Percentiles rank a stretch among this genome's conserved stretches.
phyloP scores from a whole-genome alignment of 2,329 filamentous ascomycete genomes.

The Trichoderma sp. region DNA sequence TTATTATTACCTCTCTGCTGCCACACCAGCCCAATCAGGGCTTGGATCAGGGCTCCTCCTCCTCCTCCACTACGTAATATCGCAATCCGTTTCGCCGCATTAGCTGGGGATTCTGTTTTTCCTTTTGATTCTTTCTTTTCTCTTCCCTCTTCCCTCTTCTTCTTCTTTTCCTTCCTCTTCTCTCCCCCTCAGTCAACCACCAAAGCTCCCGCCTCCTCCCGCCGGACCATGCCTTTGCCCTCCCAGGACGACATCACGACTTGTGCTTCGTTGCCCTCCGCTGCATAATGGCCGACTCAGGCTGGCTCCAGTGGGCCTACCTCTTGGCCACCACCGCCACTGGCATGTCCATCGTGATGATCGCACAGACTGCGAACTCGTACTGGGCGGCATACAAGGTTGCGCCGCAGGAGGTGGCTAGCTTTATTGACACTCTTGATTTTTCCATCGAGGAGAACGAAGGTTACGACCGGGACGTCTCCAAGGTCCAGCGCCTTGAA shows the following conservation, averaged over 20 bases:
- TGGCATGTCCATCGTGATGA: constrained; percentile 53
- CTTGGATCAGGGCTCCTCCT: constrained; percentile 14
- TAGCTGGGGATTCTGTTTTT: background rate
- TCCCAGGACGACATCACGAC: constrained; percentile 20
- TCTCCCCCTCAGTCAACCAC: background rate
- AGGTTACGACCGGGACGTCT: constrained; percentile 59
- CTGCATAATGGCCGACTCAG: constrained; percentile 49
- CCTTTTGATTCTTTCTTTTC: background rate
- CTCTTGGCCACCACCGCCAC: constrained; percentile 58
- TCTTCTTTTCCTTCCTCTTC: no score
- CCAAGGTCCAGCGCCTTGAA: constrained; percentile 55
- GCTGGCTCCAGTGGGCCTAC: constrained; percentile 54
- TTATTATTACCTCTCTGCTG: background rate
- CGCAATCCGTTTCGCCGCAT: constrained; percentile 2
- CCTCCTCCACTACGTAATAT: constrained; percentile 4
- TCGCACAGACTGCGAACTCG: constrained; percentile 49
- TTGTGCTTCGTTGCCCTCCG: constrained; percentile 24
- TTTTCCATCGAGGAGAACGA: constrained; percentile 63
- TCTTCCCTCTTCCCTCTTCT: background rate
- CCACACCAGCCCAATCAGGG: constrained; percentile 12
- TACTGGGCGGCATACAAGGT: constrained; percentile 56
- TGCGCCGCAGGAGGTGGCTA: constrained; percentile 56
- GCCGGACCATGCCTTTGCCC: constrained; percentile 9
- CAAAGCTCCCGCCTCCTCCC: background rate
- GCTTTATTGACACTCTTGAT: constrained; percentile 59